These are phyloP conservation scores for Coemansia sp. DNA, from an alignment of 192 early-diverging fungal species.

Conservation along the genomic window DNA sequence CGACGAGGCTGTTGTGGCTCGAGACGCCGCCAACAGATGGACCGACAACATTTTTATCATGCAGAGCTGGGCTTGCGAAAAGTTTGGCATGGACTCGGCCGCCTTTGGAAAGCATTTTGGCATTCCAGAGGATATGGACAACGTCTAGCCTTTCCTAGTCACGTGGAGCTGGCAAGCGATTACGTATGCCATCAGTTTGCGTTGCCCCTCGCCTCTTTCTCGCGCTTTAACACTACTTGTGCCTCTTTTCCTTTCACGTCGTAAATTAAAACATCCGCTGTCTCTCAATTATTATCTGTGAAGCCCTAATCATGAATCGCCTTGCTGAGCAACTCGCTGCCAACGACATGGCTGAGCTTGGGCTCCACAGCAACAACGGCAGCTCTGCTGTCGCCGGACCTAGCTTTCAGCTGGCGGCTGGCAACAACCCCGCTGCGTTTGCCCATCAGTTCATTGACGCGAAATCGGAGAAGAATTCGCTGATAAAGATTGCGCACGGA, in stretches of 20 bases:
- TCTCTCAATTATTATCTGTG: neutral
- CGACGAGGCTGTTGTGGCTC: slow-evolving; percentile 57
- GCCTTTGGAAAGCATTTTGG: slow-evolving; percentile 67
- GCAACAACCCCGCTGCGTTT: slow-evolving; percentile 78
- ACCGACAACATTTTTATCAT: slow-evolving; percentile 87
- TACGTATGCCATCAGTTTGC: slow-evolving; percentile 3
- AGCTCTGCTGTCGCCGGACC: neutral
- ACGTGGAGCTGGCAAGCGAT: neutral
- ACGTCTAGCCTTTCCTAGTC: slow-evolving; percentile 20
- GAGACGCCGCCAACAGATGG: slow-evolving; percentile 81
- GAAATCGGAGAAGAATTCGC: slow-evolving; percentile 68
- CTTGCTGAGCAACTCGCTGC: slow-evolving; percentile 36
- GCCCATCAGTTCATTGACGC: slow-evolving; percentile 78
- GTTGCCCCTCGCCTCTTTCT: neutral
- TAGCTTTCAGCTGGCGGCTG: slow-evolving; percentile 35
- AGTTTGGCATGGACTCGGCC: slow-evolving; percentile 61
- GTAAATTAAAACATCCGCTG: neutral
- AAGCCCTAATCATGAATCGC: slow-evolving; percentile 26
- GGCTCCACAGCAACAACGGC: neutral
- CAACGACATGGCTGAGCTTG: slow-evolving; percentile 8
- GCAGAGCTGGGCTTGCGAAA: slow-evolving; percentile 71
- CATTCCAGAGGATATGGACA: slow-evolving; percentile 77
- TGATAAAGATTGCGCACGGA: slow-evolving; percentile 92
- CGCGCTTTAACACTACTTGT: neutral
- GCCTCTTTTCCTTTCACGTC: neutral